Base-by-base conservation (phyloP, 768 basidiomycete species). In the Termitomyces sp. region DNA sequence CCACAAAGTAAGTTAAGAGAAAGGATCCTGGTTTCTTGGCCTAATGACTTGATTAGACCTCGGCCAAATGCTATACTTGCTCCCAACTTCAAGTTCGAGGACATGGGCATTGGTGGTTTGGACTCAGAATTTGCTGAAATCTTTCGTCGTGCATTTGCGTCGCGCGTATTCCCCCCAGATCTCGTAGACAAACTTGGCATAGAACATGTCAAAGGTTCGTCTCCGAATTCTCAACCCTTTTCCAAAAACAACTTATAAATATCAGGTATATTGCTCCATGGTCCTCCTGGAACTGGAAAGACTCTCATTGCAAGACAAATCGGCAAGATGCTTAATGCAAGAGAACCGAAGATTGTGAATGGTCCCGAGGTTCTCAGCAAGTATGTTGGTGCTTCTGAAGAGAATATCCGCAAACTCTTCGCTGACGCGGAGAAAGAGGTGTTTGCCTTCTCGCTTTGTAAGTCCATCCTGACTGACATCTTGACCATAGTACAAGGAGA, bases 71-170 rank as follows among this genome's bases (percentile, higher is more conserved):
- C 97, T 0, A 96, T 99, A 63, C 81, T 99, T 10, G 87, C 94
- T 0, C 94, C 97, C 1, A 98, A 98, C 73, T 99, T 99, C 83
- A 98, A 97, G 72, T 99, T 99, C 61, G 92, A 96, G 67, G 97
- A 99, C 70, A 98, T 99, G 96, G 97, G 97, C 18, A 98, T 99
- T 66, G 97, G 97, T 67, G 97, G 97, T 66, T 78, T 99, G 34
- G 97, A 99, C 70, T 79, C 84, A 8, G 97, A 99, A 69, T 99
- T 99, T 68, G 85, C 85, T 56, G 87, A 93, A 43, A 99, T 99
- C 67, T 99, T 99, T 79, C 91, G 97, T 69, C 90, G 97, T 66
- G 97, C 97, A 0, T 99, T 99, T 68, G 95, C 97, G 0, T 93
- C 90, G 48, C 92, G 97, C 46, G 94, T 99, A n/a, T 99, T 98